phyloP scores from a whole-genome alignment of 2,329 filamentous ascomycete genomes.

The Xylariaceae sp. region DNA sequence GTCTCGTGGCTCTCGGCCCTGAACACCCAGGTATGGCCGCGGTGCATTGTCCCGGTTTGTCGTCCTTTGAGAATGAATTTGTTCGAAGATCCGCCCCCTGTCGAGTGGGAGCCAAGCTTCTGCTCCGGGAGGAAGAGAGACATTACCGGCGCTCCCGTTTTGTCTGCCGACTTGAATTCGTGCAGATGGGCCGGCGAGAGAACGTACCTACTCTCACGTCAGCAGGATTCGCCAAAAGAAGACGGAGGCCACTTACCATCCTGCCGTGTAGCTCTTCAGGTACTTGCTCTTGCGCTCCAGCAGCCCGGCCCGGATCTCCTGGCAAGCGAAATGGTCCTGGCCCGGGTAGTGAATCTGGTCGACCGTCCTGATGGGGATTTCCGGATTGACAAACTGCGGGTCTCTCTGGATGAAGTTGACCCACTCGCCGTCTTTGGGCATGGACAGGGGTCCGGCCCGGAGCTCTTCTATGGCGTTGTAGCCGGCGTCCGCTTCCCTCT shows the following conservation, averaged over 20 bases:
- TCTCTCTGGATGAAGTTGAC: constrained; percentile 72
- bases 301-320: constrained; percentile 84
- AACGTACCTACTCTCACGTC: constrained; percentile 64
- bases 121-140: constrained; percentile 92
- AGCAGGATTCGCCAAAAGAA: constrained; percentile 11
- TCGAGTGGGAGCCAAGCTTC: constrained; percentile 88
- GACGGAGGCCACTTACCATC: constrained; percentile 63
- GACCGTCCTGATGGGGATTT: constrained; percentile 67
- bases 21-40: constrained; percentile 69
- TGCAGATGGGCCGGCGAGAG: constrained; percentile 94
- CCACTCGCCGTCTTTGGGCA: constrained; percentile 95
- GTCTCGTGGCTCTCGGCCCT: constrained; percentile 75
- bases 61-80: constrained; percentile 98
- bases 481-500: constrained; percentile 80
- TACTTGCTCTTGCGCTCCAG: constrained; percentile 98
- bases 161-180: constrained; percentile 98
- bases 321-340: constrained; percentile 72
- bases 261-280: constrained; percentile 91
- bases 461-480: constrained; percentile 75
- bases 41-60: constrained; percentile 88
- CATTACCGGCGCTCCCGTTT: constrained; percentile 88
- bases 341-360: constrained; percentile 89
- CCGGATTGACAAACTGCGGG: constrained; percentile 81
- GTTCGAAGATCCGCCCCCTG: constrained; percentile 76
- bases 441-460: constrained; percentile 77